Evolutionary conservation across 2,329 filamentous ascomycete species (phyloP).

Genomic region (Pezicula radicicola): DNA sequence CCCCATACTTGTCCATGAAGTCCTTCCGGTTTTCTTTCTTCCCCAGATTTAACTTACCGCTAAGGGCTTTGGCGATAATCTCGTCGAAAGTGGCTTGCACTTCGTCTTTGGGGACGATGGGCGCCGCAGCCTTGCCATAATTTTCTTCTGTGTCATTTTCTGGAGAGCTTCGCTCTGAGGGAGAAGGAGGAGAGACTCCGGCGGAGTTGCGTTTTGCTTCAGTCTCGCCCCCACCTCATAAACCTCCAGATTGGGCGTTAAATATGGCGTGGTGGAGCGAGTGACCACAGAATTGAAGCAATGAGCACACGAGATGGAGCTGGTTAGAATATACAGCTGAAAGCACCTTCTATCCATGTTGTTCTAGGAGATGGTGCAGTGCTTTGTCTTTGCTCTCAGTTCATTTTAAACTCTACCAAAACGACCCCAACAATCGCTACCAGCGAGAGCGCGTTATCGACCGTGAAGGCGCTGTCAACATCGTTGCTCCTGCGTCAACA

Average conservation of each 20-base stretch:
- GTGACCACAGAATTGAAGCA: background rate
- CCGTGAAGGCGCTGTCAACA: slow-evolving; percentile 22
- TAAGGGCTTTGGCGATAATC: background rate
- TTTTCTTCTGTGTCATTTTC: background rate
- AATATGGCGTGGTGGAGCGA: background rate
- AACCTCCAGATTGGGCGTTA: background rate
- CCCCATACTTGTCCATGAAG: background rate
- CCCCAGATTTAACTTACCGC: background rate
- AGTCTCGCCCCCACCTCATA: background rate
- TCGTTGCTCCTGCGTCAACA: slow-evolving; percentile 23
- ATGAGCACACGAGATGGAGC: background rate
- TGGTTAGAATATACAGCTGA: too few species aligned
- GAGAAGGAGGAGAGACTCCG: background rate
- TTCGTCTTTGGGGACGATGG: background rate
- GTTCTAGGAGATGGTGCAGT: too few species aligned
- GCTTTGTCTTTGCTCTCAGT: too few species aligned
- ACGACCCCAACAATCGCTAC: background rate
- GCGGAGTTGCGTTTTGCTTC: background rate
- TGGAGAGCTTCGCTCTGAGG: background rate
- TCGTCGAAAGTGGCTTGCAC: background rate
- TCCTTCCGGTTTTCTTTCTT: background rate
- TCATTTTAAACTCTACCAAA: too few species aligned
- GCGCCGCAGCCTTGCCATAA: background rate
- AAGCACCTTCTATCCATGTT: too few species aligned
- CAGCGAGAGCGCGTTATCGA: slow-evolving; percentile 4